Percentiles rank a stretch among this genome's conserved stretches.
Conservation (phyloP, 139 green algal species). For the Pseudopediastrum boryanum region DNA sequence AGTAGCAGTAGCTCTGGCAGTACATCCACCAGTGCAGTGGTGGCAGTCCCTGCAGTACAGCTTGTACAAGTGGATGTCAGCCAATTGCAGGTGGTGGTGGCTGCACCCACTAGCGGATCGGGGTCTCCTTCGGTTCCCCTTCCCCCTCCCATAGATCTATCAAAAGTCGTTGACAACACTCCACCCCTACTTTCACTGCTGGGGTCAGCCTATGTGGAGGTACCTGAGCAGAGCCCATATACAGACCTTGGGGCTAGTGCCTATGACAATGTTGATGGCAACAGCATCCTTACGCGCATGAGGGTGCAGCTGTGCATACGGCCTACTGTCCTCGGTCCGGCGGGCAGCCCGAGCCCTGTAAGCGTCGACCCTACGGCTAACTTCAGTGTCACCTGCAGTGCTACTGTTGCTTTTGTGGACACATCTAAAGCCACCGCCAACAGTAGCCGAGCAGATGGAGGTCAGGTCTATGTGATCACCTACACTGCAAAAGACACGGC, state of each 20-base stretch:
- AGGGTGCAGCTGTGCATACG: constrained; percentile 26
- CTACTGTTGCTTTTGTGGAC: too few species aligned
- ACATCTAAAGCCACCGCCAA: too few species aligned
- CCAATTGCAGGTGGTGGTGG: too few species aligned
- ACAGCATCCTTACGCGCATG: not conserved
- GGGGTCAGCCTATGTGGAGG: not conserved
- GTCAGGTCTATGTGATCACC: not conserved
- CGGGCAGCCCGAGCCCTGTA: too few species aligned
- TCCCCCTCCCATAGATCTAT: constrained; percentile 10
- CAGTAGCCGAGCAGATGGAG: too few species aligned
- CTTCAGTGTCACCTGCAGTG: too few species aligned
- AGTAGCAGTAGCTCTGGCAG: not conserved
- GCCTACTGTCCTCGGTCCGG: not conserved
- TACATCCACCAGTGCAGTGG: not conserved
- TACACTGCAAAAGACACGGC: constrained; percentile 30
- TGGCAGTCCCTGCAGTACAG: not conserved
- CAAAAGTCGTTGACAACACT: constrained; percentile 17
- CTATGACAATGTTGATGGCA: constrained; percentile 39
- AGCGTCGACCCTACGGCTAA: too few species aligned
- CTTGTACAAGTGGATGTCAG: not conserved
- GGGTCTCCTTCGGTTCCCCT: too few species aligned
- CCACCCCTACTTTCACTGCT: constrained; percentile 20
- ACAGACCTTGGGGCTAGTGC: constrained; percentile 20
- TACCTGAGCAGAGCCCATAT: constrained; percentile 8
- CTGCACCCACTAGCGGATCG: too few species aligned